Conservation (phyloP, 2,329 filamentous ascomycete species). For the Dothideomycetes sp. region DNA sequence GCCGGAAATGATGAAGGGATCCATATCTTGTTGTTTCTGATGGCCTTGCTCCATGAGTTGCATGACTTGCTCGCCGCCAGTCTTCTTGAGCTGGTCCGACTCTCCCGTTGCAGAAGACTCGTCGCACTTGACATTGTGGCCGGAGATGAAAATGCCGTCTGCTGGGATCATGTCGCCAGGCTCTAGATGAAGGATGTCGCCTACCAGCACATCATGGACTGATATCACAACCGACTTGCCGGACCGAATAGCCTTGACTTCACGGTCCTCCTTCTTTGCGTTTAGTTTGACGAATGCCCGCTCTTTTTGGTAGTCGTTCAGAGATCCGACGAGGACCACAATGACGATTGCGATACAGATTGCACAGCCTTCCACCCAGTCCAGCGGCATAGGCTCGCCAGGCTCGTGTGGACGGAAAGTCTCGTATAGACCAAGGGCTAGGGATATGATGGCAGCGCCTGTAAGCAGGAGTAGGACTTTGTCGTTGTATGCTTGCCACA, state of each 20-base stretch:
- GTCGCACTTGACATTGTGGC: constrained; percentile 58
- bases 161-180: constrained; percentile 61
- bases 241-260: constrained; percentile 56
- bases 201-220: constrained; percentile 56
- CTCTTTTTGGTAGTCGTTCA: constrained; percentile 60
- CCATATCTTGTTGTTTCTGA: constrained; percentile 43
- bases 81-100: constrained; percentile 62
- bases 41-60: constrained; percentile 40
- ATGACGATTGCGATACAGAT: constrained; percentile 56
- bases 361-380: constrained; percentile 59
- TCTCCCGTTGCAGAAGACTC: constrained; percentile 66
- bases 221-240: constrained; percentile 54
- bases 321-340: constrained; percentile 50
- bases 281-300: constrained; percentile 54
- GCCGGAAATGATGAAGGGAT: constrained; percentile 54
- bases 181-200: constrained; percentile 58
- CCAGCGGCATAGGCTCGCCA: constrained; percentile 36
- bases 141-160: constrained; percentile 58
- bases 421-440: constrained; percentile 60
- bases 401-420: constrained; percentile 40
- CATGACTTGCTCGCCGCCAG: constrained; percentile 47
- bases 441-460: constrained; percentile 55
- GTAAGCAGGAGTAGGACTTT: constrained; percentile 62
- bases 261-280: constrained; percentile 49
- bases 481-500: constrained; percentile 64